Base-by-base conservation (phyloP, 768 basidiomycete genomes). In the Podaxis pistillaris region DNA sequence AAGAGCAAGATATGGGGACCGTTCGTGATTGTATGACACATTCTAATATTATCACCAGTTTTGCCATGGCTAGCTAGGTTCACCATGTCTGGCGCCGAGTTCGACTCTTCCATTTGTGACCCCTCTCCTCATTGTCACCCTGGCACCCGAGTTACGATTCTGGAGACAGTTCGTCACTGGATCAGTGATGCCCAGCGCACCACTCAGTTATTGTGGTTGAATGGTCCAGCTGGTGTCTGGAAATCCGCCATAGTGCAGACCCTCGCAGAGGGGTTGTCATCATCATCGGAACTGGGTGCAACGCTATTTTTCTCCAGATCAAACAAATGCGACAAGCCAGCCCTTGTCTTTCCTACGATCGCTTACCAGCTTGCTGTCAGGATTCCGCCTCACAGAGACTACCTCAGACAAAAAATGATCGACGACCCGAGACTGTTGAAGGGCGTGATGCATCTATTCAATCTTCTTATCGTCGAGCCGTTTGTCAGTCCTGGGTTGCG, bases 231-330 rank as follows among this genome's bases (percentile, higher is more conserved):
- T 4, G 46, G 58, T 36, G 58, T 50, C n/a, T 36, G 56, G 28
- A 58, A 58, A 22, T 51, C 47, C 4, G 58, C 58, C 6, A 50
- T 58, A 4, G 22, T 50, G 8, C 58, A 58, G 33, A 58, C 28
- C 26, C n/a, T 50, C 17, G 47, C 58, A 15, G 47, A 58, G 33
- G n/a, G 15, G 12, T 19, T 19, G 17, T 33, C 30, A 2, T n/a
- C 28, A 19, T n/a, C 8, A 6, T n/a, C n/a, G 8, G 36, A 11
- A 19, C 33, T 58, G 1, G 58, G 36, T 1, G 58, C 47, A 9
- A 38, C 46, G 2, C 12, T 50, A 3, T 58, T 58, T n/a, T 58
- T 46, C 24, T 50, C 58, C 19, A 9, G 47, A 22, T 12, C 30
- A 9, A 36, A 49, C 22, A n/a, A 50, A 4, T 28, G 58, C 17